A percentile compares a stretch with the other conserved stretches of the same genome.
These are phyloP conservation scores for Candida tropicalis DNA, from an alignment of 1,139 yeast species.

Conservation along the genomic window DNA sequence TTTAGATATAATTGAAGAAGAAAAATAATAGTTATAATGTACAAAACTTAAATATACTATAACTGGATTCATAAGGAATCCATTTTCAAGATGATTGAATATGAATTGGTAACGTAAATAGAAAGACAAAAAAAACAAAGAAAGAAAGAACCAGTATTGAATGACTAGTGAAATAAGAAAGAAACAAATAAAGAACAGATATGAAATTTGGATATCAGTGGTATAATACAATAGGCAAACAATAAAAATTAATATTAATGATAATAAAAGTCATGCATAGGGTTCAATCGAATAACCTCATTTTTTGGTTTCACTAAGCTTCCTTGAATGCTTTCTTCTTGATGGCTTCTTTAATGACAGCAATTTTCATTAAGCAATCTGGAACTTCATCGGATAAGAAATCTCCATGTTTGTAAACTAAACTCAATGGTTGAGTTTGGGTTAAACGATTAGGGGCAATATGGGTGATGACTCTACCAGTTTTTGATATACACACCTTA, in stretches of 20 bases:
- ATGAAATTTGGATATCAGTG: neutral
- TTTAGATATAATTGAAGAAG: no score
- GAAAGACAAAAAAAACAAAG: no score
- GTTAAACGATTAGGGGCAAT: constrained; percentile 77
- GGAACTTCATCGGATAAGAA: constrained; percentile 57
- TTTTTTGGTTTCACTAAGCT: constrained; percentile 6
- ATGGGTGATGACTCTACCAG: constrained; percentile 77
- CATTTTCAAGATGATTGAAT: neutral
- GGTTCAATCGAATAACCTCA: no score
- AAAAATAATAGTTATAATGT: neutral
- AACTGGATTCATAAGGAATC: neutral
- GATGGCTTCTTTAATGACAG: constrained; percentile 43
- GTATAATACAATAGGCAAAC: constrained; percentile 4
- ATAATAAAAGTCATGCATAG: neutral
- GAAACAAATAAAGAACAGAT: neutral
- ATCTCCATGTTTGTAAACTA: constrained; percentile 62
- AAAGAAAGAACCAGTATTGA: no score
- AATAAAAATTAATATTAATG: no score
- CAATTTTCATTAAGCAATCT: constrained; percentile 50
- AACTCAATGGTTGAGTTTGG: constrained; percentile 66
- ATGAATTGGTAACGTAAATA: constrained; percentile 3
- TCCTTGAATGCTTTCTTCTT: constrained; percentile 44
- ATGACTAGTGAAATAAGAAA: neutral
- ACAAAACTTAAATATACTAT: neutral
- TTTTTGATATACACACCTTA: constrained; percentile 76